Percentiles rank a stretch among this genome's conserved stretches.
These are phyloP conservation scores for Dothistroma septosporum DNA, from an alignment of 2,329 filamentous ascomycete genomes.

Conservation along the genomic window DNA sequence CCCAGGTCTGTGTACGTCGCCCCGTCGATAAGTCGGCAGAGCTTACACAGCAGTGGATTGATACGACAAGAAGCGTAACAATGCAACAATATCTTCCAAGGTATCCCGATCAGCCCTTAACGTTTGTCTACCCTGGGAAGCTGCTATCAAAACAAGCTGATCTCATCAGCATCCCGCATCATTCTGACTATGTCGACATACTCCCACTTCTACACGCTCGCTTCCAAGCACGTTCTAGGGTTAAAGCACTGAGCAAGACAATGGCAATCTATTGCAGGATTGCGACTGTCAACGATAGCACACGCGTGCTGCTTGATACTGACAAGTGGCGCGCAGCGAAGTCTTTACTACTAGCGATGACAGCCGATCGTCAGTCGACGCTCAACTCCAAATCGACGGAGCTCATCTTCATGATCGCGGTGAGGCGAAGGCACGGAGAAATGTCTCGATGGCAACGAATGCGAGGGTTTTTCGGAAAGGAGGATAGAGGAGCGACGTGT, in stretches of 20 bases:
- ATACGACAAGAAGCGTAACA: neutral
- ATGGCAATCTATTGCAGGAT: constrained; percentile 1
- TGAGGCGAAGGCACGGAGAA: neutral
- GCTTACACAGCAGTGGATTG: neutral
- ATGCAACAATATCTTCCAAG: constrained; percentile 1
- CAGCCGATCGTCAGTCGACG: neutral
- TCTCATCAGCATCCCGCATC: neutral
- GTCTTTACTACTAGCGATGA: neutral
- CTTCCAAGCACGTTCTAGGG: constrained; percentile 2
- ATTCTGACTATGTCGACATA: neutral
- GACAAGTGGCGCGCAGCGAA: neutral
- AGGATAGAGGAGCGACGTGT: neutral
- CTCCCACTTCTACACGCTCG: constrained; percentile 1
- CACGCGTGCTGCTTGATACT: neutral
- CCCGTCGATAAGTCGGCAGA: neutral
- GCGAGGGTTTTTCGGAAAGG: neutral
- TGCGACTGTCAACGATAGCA: neutral
- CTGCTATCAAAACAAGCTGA: constrained; percentile 3
- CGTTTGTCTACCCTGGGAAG: neutral
- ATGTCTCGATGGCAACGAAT: neutral
- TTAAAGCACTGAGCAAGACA: neutral
- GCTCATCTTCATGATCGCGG: neutral
- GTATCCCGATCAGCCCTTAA: neutral
- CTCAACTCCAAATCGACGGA: neutral
- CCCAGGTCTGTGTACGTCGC: neutral